phyloP scores from a whole-genome alignment of 805 yeast genomes.

The Saccharomycopsis fermentans region DNA sequence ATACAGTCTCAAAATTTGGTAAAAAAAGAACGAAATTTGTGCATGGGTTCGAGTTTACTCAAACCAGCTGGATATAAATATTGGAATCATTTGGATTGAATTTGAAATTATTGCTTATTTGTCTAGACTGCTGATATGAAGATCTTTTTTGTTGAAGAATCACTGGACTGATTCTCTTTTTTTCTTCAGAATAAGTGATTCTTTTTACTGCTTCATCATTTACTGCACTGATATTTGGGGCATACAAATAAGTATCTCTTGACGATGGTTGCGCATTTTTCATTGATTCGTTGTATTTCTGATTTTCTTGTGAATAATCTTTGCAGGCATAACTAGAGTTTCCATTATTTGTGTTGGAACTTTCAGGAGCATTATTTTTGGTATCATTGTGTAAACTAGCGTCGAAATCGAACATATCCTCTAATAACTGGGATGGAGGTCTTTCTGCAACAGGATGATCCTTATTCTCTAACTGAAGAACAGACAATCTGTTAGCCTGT shows the following conservation, averaged over 20 bases:
- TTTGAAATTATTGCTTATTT: neutral
- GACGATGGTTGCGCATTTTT: neutral
- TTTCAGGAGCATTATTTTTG: neutral
- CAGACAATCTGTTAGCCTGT: neutral
- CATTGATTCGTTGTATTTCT: neutral
- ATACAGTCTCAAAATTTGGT: no score
- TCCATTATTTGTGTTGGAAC: no score
- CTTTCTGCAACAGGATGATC: neutral
- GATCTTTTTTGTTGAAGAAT: neutral
- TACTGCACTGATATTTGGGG: neutral
- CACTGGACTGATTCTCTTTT: neutral
- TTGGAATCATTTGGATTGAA: neutral
- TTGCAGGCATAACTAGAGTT: no score
- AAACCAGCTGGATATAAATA: neutral
- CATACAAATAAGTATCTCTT: neutral
- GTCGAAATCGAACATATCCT: constrained; percentile 1
- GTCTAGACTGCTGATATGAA: neutral
- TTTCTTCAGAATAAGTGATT: neutral
- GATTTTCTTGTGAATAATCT: neutral
- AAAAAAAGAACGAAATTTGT: no score
- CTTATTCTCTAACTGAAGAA: neutral
- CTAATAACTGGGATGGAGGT: constrained; percentile 5
- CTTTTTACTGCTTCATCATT: neutral
- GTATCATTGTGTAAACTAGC: neutral
- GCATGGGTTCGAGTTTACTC: no score